Evolutionary conservation across 805 yeast genomes (phyloP).

Genomic region (Priceomyces haplophilus): DNA sequence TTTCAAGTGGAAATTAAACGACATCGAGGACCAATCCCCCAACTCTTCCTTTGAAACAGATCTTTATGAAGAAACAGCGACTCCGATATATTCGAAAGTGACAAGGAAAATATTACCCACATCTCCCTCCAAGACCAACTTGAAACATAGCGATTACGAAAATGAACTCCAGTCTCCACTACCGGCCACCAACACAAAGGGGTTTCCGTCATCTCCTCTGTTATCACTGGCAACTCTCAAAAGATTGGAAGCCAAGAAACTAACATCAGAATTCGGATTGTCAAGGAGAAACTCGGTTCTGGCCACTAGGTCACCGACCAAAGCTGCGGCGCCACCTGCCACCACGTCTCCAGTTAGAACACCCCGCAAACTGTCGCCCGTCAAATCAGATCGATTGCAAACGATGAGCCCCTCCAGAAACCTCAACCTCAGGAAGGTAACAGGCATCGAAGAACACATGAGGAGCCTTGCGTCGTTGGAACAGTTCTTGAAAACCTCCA

Average conservation of each 20-base stretch:
- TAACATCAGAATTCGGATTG: not conserved
- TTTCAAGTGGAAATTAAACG: slow-evolving; percentile 42
- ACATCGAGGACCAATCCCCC: not conserved
- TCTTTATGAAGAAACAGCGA: not conserved
- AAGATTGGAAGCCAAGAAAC: slow-evolving; percentile 28
- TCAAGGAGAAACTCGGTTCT: not conserved
- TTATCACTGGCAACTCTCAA: slow-evolving; percentile 31
- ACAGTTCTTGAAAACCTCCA: not conserved
- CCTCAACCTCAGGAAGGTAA: not conserved
- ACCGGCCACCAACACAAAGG: not conserved
- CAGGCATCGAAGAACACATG: not conserved
- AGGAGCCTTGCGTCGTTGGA: slow-evolving; percentile 2
- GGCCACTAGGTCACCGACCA: not conserved
- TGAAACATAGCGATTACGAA: slow-evolving; percentile 1
- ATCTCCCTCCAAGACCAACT: slow-evolving; percentile 9
- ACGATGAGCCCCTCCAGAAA: not conserved
- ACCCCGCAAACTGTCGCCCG: not conserved
- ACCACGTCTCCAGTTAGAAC: slow-evolving; percentile 1
- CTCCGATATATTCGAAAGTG: slow-evolving; percentile 27
- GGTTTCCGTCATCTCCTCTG: slow-evolving; percentile 20
- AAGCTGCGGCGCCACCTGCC: not conserved
- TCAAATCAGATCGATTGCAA: not conserved
- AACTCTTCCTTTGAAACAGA: slow-evolving; percentile 2
- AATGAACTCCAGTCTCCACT: not conserved
- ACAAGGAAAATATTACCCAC: slow-evolving; percentile 30